Evolutionary conservation across 2,329 filamentous ascomycete species (phyloP).

Genomic region (Zasmidium cellare): DNA sequence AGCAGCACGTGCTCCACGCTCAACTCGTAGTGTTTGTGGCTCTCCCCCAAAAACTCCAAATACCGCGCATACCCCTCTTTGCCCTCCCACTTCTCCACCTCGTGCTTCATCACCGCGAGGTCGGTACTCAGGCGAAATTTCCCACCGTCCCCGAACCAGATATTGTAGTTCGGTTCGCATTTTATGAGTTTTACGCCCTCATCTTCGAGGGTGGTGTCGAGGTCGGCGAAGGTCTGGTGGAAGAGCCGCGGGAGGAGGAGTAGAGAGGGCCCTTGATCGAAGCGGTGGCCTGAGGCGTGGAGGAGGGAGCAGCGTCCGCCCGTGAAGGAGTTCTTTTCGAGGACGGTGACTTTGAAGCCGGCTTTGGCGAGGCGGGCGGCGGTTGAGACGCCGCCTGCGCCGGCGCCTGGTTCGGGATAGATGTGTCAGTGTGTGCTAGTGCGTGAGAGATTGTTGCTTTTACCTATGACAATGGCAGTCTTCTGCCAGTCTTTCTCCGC

Average conservation of each 20-base stretch:
- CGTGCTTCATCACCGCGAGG: constrained; percentile 66
- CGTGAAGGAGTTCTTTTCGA: constrained; percentile 75
- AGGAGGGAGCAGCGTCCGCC: constrained; percentile 71
- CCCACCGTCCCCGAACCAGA: constrained; percentile 71
- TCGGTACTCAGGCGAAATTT: constrained; percentile 67
- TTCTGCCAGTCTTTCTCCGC: constrained; percentile 27
- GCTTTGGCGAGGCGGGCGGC: constrained; percentile 69
- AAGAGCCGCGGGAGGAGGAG: constrained; percentile 72
- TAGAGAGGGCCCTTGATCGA: constrained; percentile 75
- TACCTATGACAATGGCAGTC: constrained; percentile 54
- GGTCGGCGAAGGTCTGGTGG: constrained; percentile 66
- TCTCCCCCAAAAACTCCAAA: constrained; percentile 65
- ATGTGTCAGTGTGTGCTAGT: background rate
- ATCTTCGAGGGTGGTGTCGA: constrained; percentile 63
- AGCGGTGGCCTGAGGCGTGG: constrained; percentile 59
- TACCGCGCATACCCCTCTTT: constrained; percentile 70
- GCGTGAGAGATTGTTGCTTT: background rate
- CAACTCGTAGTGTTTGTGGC: constrained; percentile 69
- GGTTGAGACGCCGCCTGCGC: constrained; percentile 69
- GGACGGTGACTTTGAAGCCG: constrained; percentile 69
- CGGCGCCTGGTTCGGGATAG: constrained; percentile 56
- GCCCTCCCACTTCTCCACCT: constrained; percentile 73
- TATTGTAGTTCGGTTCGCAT: constrained; percentile 73
- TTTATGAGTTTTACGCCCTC: constrained; percentile 69
- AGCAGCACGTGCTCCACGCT: constrained; percentile 65